These are phyloP conservation scores for Candida sanyaensis DNA, from an alignment of 1,139 yeast genomes.

Conservation along the genomic window DNA sequence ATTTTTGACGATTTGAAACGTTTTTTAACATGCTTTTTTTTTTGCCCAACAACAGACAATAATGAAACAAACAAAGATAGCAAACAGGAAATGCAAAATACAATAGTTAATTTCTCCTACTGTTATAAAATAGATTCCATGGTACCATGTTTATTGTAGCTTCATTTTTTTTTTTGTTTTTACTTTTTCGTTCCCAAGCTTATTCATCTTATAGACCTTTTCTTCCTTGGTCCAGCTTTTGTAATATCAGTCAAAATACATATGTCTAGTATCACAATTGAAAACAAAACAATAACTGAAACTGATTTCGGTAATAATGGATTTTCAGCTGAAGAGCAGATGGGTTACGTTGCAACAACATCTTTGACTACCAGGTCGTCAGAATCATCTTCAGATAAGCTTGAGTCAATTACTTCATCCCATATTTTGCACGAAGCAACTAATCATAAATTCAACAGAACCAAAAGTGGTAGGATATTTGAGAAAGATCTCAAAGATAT, in stretches of 20 bases:
- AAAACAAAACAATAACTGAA: background rate
- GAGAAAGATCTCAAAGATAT: conserved; percentile 61
- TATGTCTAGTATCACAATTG: background rate
- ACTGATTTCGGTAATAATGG: background rate
- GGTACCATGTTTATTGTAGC: no score
- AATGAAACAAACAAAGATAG: background rate
- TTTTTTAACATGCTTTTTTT: background rate
- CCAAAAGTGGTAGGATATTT: conserved; percentile 53
- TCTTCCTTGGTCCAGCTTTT: background rate
- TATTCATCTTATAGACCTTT: no score
- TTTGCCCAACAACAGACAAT: background rate
- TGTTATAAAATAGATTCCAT: no score
- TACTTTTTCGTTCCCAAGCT: no score
- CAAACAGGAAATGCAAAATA: background rate
- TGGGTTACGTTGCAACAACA: background rate
- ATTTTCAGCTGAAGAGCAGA: background rate
- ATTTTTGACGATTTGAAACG: conserved; percentile 5
- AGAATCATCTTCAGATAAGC: background rate
- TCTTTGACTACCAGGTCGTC: background rate
- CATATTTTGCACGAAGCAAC: conserved; percentile 43
- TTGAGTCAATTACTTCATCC: conserved; percentile 1
- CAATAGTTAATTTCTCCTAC: background rate
- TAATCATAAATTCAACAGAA: conserved; percentile 34
- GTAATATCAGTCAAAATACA: background rate
- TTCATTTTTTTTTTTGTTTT: no score